Conservation (phyloP, 2,329 filamentous ascomycete species). For the Fusarium staphyleae region DNA sequence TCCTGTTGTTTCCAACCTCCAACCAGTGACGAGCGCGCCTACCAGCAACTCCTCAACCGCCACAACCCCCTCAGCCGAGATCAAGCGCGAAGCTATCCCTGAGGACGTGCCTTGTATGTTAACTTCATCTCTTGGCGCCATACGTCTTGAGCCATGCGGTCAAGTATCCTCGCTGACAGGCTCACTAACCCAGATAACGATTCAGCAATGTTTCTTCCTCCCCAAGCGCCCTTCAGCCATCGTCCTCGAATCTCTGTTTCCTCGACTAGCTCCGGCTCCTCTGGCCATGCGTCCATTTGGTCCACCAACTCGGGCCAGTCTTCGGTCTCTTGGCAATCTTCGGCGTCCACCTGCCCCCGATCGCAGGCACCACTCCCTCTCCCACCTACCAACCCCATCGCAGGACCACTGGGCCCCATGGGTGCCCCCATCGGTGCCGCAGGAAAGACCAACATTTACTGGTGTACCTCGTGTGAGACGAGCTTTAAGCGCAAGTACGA, state of each 20-base stretch:
- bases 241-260: slow-evolving; percentile 57
- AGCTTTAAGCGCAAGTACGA: slow-evolving; percentile 73
- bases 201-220: slow-evolving; percentile 46
- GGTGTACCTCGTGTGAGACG: slow-evolving; percentile 67
- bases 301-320: slow-evolving; percentile 52
- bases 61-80: slow-evolving; percentile 37
- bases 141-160: background rate
- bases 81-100: slow-evolving; percentile 43
- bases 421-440: slow-evolving; percentile 36
- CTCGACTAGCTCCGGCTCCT: slow-evolving; percentile 58
- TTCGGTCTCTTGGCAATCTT: slow-evolving; percentile 51
- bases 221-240: slow-evolving; percentile 49
- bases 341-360: slow-evolving; percentile 43
- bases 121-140: slow-evolving; percentile 9
- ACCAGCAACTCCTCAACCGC: slow-evolving; percentile 33
- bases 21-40: slow-evolving; percentile 31
- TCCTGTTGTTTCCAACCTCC: slow-evolving; percentile 32
- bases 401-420: slow-evolving; percentile 43
- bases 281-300: slow-evolving; percentile 56
- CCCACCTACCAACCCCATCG: slow-evolving; percentile 45
- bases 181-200: slow-evolving; percentile 29
- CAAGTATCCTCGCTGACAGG: slow-evolving; percentile 12
- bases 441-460: slow-evolving; percentile 58
- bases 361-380: slow-evolving; percentile 49
- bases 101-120: slow-evolving; percentile 42